Conservation (phyloP, 768 basidiomycete genomes). For the Mycena sanguinolenta region DNA sequence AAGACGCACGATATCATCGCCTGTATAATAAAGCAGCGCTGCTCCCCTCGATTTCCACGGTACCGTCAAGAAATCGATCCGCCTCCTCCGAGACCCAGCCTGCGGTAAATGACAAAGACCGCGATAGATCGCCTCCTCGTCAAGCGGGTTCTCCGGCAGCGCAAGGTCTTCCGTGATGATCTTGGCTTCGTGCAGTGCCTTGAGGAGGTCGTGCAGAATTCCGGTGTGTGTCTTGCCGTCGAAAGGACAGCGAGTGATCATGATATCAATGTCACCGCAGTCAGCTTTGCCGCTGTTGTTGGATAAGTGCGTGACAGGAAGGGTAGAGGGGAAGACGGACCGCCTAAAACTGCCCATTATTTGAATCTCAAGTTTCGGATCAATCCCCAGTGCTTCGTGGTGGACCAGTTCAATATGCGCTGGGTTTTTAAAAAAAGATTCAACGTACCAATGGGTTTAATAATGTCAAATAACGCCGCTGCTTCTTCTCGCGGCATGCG, state of each 20-base stretch:
- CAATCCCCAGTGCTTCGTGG: constrained; percentile 73
- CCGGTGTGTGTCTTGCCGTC: constrained; percentile 83
- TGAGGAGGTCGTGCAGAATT: constrained; percentile 66
- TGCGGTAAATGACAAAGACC: constrained; percentile 78
- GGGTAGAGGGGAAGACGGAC: constrained; percentile 47
- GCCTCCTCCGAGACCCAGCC: constrained; percentile 62
- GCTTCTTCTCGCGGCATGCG: constrained; percentile 91
- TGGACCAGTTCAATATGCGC: background rate
- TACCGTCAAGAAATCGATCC: constrained; percentile 89
- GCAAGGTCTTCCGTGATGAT: constrained; percentile 88
- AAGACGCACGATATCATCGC: constrained; percentile 86
- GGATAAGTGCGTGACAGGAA: background rate
- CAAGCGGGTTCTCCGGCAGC: constrained; percentile 73
- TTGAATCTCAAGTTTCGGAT: constrained; percentile 78
- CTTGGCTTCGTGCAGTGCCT: constrained; percentile 64
- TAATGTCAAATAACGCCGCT: constrained; percentile 75
- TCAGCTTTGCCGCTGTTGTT: constrained; percentile 77
- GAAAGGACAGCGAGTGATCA: constrained; percentile 80
- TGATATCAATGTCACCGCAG: constrained; percentile 93
- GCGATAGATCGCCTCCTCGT: constrained; percentile 84
- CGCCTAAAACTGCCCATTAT: constrained; percentile 95
- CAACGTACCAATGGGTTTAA: constrained; percentile 76
- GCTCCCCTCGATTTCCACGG: constrained; percentile 86
- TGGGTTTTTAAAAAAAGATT: background rate
- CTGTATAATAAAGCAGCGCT: constrained; percentile 93